Evolutionary conservation across 768 basidiomycete genomes (phyloP).

Genomic region (Daedaleopsis sinensis): DNA sequence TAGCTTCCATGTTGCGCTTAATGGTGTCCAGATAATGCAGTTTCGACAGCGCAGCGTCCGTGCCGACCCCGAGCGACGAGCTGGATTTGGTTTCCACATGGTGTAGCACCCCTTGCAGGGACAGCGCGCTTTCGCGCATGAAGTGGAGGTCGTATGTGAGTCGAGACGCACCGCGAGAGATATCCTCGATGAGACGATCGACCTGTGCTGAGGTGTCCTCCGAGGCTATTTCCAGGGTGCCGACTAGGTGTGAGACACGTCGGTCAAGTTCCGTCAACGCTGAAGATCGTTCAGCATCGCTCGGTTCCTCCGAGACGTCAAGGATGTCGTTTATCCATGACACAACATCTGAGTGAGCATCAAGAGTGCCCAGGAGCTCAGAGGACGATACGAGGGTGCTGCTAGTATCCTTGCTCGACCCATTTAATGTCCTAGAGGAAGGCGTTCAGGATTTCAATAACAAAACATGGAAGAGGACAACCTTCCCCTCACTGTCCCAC

Average conservation of each 20-base stretch:
- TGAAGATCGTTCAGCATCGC: slow-evolving; percentile 7
- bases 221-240: slow-evolving; percentile 81
- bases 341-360: slow-evolving; percentile 29
- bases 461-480: slow-evolving; percentile 4
- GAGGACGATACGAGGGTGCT: slow-evolving; percentile 13
- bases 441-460: slow-evolving; percentile 20
- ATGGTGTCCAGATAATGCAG: slow-evolving; percentile 83
- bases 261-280: slow-evolving; percentile 60
- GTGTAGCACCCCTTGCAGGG: slow-evolving; percentile 68
- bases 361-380: slow-evolving; percentile 26
- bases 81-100: slow-evolving; percentile 60
- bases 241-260: slow-evolving; percentile 73
- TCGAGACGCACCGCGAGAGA: slow-evolving; percentile 87
- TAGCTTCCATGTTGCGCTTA: slow-evolving; percentile 85
- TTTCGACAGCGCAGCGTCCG: slow-evolving; percentile 68
- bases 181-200: slow-evolving; percentile 90
- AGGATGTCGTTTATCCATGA: slow-evolving; percentile 37
- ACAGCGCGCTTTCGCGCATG: slow-evolving; percentile 88
- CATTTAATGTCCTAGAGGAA: not conserved
- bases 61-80: slow-evolving; percentile 56
- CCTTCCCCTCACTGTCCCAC: slow-evolving; percentile 20
- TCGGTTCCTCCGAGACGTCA: slow-evolving; percentile 15
- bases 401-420: not conserved
- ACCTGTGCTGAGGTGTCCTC: slow-evolving; percentile 88
- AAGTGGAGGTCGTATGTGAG: slow-evolving; percentile 96